Evolutionary conservation across 2,329 filamentous ascomycete genomes (phyloP), one percentile per base, ranked within the genome.

Genomic region (Hypoxylon sp.): DNA sequence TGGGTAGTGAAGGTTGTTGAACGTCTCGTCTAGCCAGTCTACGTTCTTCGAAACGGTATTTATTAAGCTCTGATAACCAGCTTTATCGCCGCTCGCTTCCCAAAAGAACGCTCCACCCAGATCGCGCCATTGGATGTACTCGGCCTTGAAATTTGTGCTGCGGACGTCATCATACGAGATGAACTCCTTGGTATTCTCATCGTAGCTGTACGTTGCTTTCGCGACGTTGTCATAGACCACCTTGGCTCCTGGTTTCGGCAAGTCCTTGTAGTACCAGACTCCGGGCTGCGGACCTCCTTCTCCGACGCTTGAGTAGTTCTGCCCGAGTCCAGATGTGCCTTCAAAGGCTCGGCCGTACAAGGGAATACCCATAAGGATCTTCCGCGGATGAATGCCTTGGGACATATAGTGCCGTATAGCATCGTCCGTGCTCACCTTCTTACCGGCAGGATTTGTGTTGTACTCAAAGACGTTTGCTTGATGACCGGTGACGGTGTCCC

Each of bases 61-160:
- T 19, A 92, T 87, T 67, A 96, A 79, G 71, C 90, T 93, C 19
- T 72, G 67, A 0, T 72, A 74, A 30, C 81, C 84, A 0, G 67
- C 71, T 68, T 77, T 81, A 73, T 96, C 93, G 11, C 88, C 89
- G 69, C 87, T 91, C 8, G 88, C 90, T 78, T 96, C 92, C 93
- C 93, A 97, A 85, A 91, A 96, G 83, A 96, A 92, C 0, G 87
- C 89, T 11, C 93, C 93, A 0, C 91, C 92, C 0, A 96, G 84
- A 0, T 85, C 81, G 56, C 83, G 82, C 21, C 80, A 73, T 70
- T 81, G 80, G 69, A 96, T 83, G 74, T 90, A 96, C 7, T 81
- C 75, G 0, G 85, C 85, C 81, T 96, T 96, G 68, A 80, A 74
- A 27, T 75, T 76, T 0, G 86, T 87, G 67, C 89, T 87, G 30